Base-by-base conservation (phyloP, 192 early-diverging fungal genomes). In the Geranomyces variabilis region DNA sequence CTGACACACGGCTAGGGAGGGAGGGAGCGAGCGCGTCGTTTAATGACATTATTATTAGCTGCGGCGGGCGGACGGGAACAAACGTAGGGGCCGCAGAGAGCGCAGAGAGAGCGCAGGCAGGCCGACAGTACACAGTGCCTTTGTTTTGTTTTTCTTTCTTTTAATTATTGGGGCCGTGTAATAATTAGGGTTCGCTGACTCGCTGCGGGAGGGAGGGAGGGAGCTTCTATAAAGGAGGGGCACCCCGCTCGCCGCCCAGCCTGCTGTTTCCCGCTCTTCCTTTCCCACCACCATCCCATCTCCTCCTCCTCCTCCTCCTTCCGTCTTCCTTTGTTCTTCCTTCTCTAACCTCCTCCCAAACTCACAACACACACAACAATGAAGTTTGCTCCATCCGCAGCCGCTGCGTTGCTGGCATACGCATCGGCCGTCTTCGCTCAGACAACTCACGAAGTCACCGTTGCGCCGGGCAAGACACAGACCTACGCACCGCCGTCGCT, bases 381-480 rank as follows among this genome's bases (percentile, higher is more conserved):
- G 63, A 60, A 60, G 58, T 60, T 45, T n/a, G 33, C 66, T n/a
- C n/a, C 55, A 21, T 17, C 28, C 29, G 65, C 29, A 53, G 49
- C 53, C 36, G 17, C 29, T 41, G 55, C 43, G 29, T 34, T 61
- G 55, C 56, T 34, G 13, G n/a, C 41, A 9, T 14, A n/a, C 41
- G 19, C 68, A 2, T 5, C 57, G 17, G 21, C 31, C 3, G 30
- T 57, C 9, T 21, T 36, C 8, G 68, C 55, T 36, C 68, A 70
- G 55, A 60, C 33, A 19, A 55, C 59, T 24, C 69, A 70, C 46
- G n/a, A 63, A 30, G 70, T 72, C 61, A 47, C 47, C 30, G 70
- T 72, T 22, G 70, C 70, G 13, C 24, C 49, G 3, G 62, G 49
- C 24, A 63, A 72, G 29, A 62, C 36, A 29, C 60, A 51, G 31